These are phyloP conservation scores for Pinus albicaulis DNA, from an alignment of 75 land plant species.

Conservation along the genomic window DNA sequence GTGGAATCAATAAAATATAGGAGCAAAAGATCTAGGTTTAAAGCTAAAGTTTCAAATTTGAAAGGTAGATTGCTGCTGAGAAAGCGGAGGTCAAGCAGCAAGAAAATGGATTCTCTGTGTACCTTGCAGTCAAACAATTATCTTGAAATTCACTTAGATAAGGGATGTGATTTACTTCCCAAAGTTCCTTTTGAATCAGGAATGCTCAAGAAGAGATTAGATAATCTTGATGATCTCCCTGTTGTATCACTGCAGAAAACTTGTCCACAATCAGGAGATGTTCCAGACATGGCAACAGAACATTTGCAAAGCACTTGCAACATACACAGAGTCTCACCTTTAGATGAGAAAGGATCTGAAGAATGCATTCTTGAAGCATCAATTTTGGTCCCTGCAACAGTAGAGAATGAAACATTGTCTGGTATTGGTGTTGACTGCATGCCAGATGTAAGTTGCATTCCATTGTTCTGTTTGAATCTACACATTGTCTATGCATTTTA, in stretches of 20 bases:
- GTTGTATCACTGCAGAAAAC: no score
- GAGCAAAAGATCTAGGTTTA: conserved; percentile 39
- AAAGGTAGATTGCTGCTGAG: conserved; percentile 35
- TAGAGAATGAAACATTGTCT: background rate
- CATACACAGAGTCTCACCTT: background rate
- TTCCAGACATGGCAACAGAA: background rate
- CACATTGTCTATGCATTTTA: no score
- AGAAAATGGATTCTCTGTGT: background rate
- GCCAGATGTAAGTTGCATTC: no score
- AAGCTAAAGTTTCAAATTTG: conserved; percentile 53
- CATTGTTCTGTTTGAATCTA: no score
- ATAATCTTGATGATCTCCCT: no score
- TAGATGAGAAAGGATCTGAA: conserved; percentile 6
- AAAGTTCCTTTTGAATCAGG: no score
- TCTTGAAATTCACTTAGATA: conserved; percentile 4
- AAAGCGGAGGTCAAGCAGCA: conserved; percentile 16
- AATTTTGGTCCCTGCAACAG: background rate
- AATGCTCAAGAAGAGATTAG: background rate
- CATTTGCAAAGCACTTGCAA: background rate
- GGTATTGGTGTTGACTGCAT: background rate
- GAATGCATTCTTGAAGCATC: background rate
- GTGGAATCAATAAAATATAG: background rate
- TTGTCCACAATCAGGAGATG: background rate
- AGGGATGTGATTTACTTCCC: background rate
- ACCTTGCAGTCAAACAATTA: background rate